Evolutionary conservation across 768 basidiomycete species (phyloP).

Genomic region (Lactifluus piperatus): DNA sequence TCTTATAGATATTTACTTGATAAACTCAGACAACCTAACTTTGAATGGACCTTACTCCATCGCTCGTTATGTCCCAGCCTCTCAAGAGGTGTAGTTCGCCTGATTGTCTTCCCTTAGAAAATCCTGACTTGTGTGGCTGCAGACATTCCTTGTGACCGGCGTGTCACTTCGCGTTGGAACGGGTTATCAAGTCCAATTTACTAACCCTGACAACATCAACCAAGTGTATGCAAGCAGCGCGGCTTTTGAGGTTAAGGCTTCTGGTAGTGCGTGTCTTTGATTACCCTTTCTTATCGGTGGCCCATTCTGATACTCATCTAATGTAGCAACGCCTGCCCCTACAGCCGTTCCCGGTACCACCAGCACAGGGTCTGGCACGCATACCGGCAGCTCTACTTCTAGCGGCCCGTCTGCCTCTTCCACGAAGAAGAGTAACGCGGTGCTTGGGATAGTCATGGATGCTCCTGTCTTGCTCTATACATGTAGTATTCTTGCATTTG

Average conservation of each 20-base stretch:
- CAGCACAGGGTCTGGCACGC: not conserved
- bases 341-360: not conserved
- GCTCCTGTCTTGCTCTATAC: constrained; percentile 2
- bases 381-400: not conserved
- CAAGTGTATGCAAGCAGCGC: constrained; percentile 29
- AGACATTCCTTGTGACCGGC: constrained; percentile 26
- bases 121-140: constrained; percentile 16
- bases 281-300: not conserved
- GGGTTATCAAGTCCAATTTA: constrained; percentile 31
- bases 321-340: constrained; percentile 12
- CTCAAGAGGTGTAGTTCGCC: constrained; percentile 21
- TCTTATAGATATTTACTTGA: constrained; percentile 28
- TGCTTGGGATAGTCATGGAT: not conserved
- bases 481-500: not conserved
- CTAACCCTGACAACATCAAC: constrained; percentile 27
- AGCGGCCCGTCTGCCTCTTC: constrained; percentile 1
- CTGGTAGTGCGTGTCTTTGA: constrained; percentile 29
- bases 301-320: not conserved
- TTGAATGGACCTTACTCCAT: constrained; percentile 34
- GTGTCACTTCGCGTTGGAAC: constrained; percentile 27
- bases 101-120: not conserved
- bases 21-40: constrained; percentile 26
- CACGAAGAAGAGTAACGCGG: not conserved
- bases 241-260: constrained; percentile 30
- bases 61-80: constrained; percentile 26